Conservation (phyloP, 352 stramenopile species). For the Phytopythium delawarense region DNA sequence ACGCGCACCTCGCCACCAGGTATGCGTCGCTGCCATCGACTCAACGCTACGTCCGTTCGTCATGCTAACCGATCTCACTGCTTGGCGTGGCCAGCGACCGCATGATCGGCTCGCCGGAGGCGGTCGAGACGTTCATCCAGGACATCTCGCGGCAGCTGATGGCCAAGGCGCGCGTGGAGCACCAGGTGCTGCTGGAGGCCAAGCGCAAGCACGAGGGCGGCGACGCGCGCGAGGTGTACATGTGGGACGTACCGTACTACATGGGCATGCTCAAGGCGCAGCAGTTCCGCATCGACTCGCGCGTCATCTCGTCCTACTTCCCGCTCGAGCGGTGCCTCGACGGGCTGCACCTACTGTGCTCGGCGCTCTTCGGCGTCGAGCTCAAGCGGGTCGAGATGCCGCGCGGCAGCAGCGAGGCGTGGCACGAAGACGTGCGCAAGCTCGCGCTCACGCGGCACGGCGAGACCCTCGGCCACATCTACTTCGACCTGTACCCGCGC, state of each 20-base stretch:
- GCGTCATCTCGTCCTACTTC: conserved; percentile 87
- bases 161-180: conserved; percentile 61
- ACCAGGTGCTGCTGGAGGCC: conserved; percentile 45
- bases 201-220: conserved; percentile 62
- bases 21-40: conserved; percentile 20
- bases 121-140: conserved; percentile 61
- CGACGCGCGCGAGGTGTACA: conserved; percentile 53
- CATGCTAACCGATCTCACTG: neutral
- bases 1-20: conserved; percentile 89
- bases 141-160: conserved; percentile 63
- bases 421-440: conserved; percentile 88
- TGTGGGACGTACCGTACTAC: conserved; percentile 96
- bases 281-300: conserved; percentile 70
- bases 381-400: conserved; percentile 79
- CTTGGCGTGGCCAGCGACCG: conserved; percentile 45
- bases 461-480: conserved; percentile 87
- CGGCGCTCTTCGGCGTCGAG: conserved; percentile 88
- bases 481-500: conserved; percentile 94
- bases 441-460: conserved; percentile 76
- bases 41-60: neutral
- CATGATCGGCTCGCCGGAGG: conserved; percentile 78
- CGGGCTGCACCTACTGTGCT: conserved; percentile 86
- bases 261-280: conserved; percentile 83
- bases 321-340: conserved; percentile 90
- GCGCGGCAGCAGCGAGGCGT: conserved; percentile 69